Percentiles rank a stretch among this genome's conserved stretches.
Evolutionary conservation across 2,329 filamentous ascomycete species (phyloP).

Genomic region (Calonectria crousiana): DNA sequence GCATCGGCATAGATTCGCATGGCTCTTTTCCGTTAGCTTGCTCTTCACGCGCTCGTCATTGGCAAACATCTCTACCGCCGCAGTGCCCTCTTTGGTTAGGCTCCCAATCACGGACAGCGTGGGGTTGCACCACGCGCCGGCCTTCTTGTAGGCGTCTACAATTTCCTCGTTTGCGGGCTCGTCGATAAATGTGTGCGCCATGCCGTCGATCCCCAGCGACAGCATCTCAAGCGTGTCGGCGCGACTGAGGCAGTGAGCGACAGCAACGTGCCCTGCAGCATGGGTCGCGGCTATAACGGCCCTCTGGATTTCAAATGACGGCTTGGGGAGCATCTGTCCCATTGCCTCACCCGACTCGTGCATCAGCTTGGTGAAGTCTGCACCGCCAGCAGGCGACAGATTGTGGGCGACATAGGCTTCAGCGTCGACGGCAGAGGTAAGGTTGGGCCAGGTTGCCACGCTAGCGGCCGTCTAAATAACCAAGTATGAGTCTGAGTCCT

Average conservation of each 20-base stretch:
- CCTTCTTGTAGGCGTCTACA: conserved; percentile 39
- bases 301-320: conserved; percentile 57
- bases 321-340: conserved; percentile 51
- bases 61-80: conserved; percentile 33
- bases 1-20: background rate
- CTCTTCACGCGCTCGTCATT: conserved; percentile 27
- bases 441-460: conserved; percentile 55
- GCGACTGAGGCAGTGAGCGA: conserved; percentile 44
- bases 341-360: conserved; percentile 60
- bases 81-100: conserved; percentile 39
- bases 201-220: conserved; percentile 43
- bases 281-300: conserved; percentile 55
- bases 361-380: conserved; percentile 65
- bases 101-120: conserved; percentile 38
- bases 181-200: conserved; percentile 49
- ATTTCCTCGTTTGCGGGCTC: conserved; percentile 38
- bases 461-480: conserved; percentile 2
- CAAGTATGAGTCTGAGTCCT: background rate
- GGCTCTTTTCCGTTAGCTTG: conserved; percentile 1
- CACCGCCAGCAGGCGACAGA: conserved; percentile 47
- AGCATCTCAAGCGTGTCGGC: conserved; percentile 45
- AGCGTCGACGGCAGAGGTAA: conserved; percentile 54
- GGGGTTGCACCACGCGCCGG: conserved; percentile 39
- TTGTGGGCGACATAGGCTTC: conserved; percentile 55
- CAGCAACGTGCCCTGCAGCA: conserved; percentile 37